A percentile compares a stretch with the other conserved stretches of the same genome.
phyloP scores from a whole-genome alignment of 2,329 filamentous ascomycete genomes.

The Colletotrichum liriopes region DNA sequence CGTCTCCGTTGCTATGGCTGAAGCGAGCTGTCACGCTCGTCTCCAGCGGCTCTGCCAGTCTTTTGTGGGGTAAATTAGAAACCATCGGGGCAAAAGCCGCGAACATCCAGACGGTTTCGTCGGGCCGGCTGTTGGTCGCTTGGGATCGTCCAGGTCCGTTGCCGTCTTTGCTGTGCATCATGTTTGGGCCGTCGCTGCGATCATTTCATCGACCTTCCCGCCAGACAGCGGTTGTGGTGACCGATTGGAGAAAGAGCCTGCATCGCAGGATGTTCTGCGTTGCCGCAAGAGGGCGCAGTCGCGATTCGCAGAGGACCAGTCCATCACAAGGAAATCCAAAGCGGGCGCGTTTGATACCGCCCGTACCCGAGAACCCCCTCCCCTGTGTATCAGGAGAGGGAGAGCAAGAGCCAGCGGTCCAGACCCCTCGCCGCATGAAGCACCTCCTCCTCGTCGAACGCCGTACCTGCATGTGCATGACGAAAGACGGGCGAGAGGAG shows the following conservation, averaged over 20 bases:
- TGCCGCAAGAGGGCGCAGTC: background rate
- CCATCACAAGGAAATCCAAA: background rate
- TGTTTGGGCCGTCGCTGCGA: background rate
- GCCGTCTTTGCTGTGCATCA: background rate
- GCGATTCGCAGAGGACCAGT: background rate
- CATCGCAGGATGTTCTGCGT: background rate
- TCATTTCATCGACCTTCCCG: background rate
- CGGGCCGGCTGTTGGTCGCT: constrained; percentile 14
- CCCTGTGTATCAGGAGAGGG: constrained; percentile 17
- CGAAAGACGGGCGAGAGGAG: background rate
- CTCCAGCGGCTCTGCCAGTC: constrained; percentile 25
- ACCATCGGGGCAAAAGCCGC: constrained; percentile 1
- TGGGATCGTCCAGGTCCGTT: constrained; percentile 8
- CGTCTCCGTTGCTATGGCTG: constrained; percentile 9
- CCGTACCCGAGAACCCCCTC: background rate
- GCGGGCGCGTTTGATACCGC: background rate
- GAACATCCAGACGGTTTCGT: background rate
- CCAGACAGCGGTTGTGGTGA: background rate
- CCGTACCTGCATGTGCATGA: constrained; percentile 40
- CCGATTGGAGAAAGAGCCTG: background rate
- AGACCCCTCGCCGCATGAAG: constrained; percentile 36
- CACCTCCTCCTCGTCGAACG: constrained; percentile 37
- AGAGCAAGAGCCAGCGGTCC: constrained; percentile 34
- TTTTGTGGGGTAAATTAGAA: constrained; percentile 28
- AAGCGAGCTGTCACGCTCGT: constrained; percentile 26